phyloP scores from a whole-genome alignment of 768 basidiomycete species.

The Neoboletus brunneissimus region DNA sequence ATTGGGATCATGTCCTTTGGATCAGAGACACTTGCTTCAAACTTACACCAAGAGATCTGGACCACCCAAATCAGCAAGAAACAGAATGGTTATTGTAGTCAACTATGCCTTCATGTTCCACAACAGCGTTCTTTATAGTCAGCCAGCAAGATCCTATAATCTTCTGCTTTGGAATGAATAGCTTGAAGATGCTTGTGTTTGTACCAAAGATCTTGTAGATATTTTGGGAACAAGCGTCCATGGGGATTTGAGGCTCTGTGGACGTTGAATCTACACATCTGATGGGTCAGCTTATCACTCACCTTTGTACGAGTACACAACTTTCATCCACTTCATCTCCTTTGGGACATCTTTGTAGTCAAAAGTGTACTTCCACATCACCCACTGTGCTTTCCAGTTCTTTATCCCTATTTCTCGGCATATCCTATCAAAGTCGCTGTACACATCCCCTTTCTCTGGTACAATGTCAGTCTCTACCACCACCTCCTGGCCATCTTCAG shows the following conservation, averaged over 20 bases:
- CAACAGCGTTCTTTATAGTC: constrained; percentile 68
- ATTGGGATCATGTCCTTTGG: constrained; percentile 90
- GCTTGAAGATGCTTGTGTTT: constrained; percentile 88
- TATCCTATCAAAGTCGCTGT: constrained; percentile 78
- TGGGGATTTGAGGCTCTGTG: constrained; percentile 52
- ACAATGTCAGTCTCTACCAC: constrained; percentile 72
- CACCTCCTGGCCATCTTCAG: constrained; percentile 26
- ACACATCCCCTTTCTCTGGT: constrained; percentile 69
- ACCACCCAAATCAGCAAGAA: background rate
- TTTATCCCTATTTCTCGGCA: constrained; percentile 71
- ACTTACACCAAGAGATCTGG: constrained; percentile 95
- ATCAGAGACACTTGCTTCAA: constrained; percentile 79
- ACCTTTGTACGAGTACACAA: constrained; percentile 89
- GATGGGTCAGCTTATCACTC: constrained; percentile 20
- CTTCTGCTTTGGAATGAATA: constrained; percentile 90
- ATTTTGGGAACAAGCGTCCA: constrained; percentile 72
- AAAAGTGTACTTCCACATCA: constrained; percentile 89
- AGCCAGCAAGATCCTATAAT: constrained; percentile 99
- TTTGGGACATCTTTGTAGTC: constrained; percentile 72
- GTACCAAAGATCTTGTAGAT: constrained; percentile 89
- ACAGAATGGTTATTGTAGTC: background rate
- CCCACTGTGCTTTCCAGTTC: constrained; percentile 77
- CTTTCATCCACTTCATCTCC: constrained; percentile 89
- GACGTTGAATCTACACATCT: background rate
- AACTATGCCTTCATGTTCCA: constrained; percentile 79